Base-by-base conservation (phyloP, 768 basidiomycete genomes). In the Panus rudis region DNA sequence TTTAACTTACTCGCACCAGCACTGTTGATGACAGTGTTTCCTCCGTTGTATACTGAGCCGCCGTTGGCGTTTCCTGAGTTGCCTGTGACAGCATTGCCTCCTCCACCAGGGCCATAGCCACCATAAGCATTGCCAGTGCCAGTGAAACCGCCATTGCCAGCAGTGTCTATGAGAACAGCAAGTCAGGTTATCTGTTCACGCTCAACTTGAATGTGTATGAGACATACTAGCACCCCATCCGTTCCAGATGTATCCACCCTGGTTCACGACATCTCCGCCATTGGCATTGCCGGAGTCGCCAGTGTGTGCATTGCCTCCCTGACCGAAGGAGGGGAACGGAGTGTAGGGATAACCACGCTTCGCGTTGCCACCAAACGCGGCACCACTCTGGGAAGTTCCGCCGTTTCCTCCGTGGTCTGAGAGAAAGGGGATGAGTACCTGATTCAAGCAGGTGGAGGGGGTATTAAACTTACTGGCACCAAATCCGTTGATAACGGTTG, bases 51-150 rank as follows among this genome's bases (percentile, higher is more conserved):
- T 4, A 44, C 43, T 8, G 30, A 33, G 14, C 43, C 43, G 25
- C 43, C 43, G 17, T 37, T 28, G 19, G 43, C 43, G 34, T 37
- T 37, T 3, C 43, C 43, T 21, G 43, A 21, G 43, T 44, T 38
- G 4, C 43, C 43, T 10, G 20, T 19, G 19, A 25, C 20, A 4
- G 44, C 44, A 19, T 45, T 31, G 20, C 44, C 44, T 16, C 44
- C 44, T n/a, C n/a, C n/a, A n/a, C n/a, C n/a, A n/a, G n/a, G n/a
- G n/a, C n/a, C n/a, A n/a, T n/a, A n/a, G n/a, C n/a, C n/a, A n/a
- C n/a, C n/a, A n/a, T n/a, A n/a, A n/a, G 35, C 23, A 20, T 26
- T 31, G 14, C 43, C 43, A 25, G 6, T 28, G 32, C 20, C 21
- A 4, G 34, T n/a, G 37, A 38, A 16, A 33, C 37, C 34, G 24